Evolutionary conservation across 345 rosid species (phyloP).

Genomic region (Tarenaya hassleriana): DNA sequence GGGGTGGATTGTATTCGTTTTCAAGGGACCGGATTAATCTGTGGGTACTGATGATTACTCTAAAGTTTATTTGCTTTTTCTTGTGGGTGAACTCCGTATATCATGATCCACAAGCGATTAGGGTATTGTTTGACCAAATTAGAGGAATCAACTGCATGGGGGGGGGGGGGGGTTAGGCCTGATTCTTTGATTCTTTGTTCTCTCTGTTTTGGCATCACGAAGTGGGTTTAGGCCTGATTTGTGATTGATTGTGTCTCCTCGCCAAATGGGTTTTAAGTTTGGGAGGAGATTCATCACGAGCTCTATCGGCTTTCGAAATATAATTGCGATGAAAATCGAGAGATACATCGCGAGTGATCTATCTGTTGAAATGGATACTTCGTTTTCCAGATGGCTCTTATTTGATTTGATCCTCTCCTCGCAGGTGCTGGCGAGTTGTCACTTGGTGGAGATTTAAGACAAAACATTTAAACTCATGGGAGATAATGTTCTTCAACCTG

Average conservation of each 20-base stretch:
- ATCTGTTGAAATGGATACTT: too few species aligned
- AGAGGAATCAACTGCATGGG: constrained; percentile 19
- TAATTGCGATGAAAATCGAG: constrained; percentile 19
- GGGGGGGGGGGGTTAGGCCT: too few species aligned
- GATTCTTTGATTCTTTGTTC: constrained; percentile 14
- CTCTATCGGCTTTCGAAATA: neutral
- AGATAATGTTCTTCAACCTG: constrained; percentile 41
- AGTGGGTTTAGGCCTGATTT: constrained; percentile 24
- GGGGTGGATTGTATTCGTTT: constrained; percentile 7
- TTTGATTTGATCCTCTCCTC: too few species aligned
- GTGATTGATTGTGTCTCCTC: constrained; percentile 17
- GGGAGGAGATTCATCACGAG: too few species aligned
- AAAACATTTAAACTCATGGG: constrained; percentile 41
- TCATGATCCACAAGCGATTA: constrained; percentile 33
- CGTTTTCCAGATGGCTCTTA: constrained; percentile 21
- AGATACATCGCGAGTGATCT: constrained; percentile 11
- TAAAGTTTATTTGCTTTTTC: neutral
- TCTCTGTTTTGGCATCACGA: constrained; percentile 18
- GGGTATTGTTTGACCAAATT: constrained; percentile 24
- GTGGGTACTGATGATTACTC: constrained; percentile 13
- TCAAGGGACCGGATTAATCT: neutral
- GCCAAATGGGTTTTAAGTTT: constrained; percentile 25
- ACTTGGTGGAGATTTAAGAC: neutral
- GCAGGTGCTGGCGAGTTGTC: constrained; percentile 4
- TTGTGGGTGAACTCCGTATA: neutral